Evolutionary conservation across 768 basidiomycete genomes (phyloP).

Genomic region (Termitomyces eurrhizus): DNA sequence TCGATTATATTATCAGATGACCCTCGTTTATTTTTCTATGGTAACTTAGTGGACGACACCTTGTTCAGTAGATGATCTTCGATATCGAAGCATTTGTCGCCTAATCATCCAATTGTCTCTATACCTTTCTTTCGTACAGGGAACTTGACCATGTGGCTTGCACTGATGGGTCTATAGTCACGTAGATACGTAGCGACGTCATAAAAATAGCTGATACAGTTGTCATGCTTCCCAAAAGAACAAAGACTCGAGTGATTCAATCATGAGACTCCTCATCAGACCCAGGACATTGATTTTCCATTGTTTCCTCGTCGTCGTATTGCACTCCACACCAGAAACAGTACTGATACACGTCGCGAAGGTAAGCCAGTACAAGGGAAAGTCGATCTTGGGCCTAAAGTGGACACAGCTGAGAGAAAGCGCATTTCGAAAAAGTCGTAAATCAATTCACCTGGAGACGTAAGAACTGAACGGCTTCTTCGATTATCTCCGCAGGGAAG

Average conservation of each 20-base stretch:
- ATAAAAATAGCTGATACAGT: neutral
- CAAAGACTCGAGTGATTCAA: slow-evolving; percentile 24
- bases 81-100: neutral
- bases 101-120: neutral
- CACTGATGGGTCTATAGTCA: too few species aligned
- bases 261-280: slow-evolving; percentile 76
- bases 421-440: slow-evolving; percentile 6
- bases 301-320: slow-evolving; percentile 58
- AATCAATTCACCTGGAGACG: slow-evolving; percentile 51
- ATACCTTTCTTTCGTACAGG: neutral
- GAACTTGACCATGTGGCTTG: neutral
- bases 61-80: neutral
- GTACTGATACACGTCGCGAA: slow-evolving; percentile 68
- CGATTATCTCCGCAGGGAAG: slow-evolving; percentile 52
- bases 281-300: slow-evolving; percentile 70
- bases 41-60: neutral
- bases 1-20: slow-evolving; percentile 5
- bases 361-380: slow-evolving; percentile 62
- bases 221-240: neutral
- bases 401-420: slow-evolving; percentile 13
- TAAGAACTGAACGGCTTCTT: slow-evolving; percentile 66
- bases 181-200: neutral
- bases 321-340: slow-evolving; percentile 89
- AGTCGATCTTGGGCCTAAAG: slow-evolving; percentile 69
- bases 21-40: neutral